A percentile compares a stretch with the other conserved stretches of the same genome.
Evolutionary conservation across 495 filamentous ascomycete genomes (phyloP).

Genomic region (Ramalina intermedia): DNA sequence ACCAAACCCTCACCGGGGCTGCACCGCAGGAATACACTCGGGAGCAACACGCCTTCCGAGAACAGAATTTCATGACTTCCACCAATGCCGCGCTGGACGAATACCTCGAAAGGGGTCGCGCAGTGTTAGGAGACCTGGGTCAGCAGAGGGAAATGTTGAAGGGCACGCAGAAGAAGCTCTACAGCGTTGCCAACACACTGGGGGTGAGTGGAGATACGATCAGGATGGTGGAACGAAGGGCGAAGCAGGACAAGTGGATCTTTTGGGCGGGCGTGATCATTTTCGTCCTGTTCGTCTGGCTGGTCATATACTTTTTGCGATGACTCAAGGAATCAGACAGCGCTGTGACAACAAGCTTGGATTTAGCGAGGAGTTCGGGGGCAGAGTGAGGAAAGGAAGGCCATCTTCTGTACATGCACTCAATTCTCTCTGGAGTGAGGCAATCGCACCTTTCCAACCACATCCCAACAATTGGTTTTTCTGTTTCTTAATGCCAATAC

Average conservation of each 20-base stretch:
- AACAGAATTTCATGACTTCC: slow-evolving; percentile 70
- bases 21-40: slow-evolving; percentile 45
- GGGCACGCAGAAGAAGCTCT: slow-evolving; percentile 77
- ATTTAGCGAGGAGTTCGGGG: slow-evolving; percentile 4
- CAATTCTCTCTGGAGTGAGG: too few relatives aligned
- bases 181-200: slow-evolving; percentile 85
- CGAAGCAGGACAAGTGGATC: slow-evolving; percentile 94
- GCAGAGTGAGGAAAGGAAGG: too few relatives aligned
- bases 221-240: slow-evolving; percentile 81
- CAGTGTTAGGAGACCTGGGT: slow-evolving; percentile 75
- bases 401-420: too few relatives aligned
- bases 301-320: slow-evolving; percentile 69
- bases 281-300: slow-evolving; percentile 89
- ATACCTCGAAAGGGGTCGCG: slow-evolving; percentile 79
- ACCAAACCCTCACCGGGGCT: slow-evolving; percentile 34
- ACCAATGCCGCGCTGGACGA: slow-evolving; percentile 80
- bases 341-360: background rate
- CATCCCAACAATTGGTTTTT: too few relatives aligned
- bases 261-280: slow-evolving; percentile 77
- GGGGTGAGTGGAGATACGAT: slow-evolving; percentile 94
- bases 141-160: slow-evolving; percentile 91
- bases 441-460: too few relatives aligned
- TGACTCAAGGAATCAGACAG: slow-evolving; percentile 21
- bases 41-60: slow-evolving; percentile 74
- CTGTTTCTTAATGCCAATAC: too few relatives aligned